phyloP scores from a whole-genome alignment of 345 rosid species.

The Syzygium grande region DNA sequence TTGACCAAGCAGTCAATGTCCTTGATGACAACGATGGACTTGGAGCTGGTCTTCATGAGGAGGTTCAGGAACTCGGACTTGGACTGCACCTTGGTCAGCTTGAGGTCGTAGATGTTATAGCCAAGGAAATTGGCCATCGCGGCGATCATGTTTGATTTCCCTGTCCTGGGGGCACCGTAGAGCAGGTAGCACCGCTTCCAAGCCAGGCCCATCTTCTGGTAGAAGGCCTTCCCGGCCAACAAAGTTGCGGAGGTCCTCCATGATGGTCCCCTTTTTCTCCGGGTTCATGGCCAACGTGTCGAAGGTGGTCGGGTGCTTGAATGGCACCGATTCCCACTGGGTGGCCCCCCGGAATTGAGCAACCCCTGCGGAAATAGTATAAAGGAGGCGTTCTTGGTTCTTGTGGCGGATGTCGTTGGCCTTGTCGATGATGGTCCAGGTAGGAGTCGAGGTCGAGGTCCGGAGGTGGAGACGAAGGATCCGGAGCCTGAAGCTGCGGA shows the following conservation, averaged over 20 bases:
- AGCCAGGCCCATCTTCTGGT: slow-evolving; percentile 13
- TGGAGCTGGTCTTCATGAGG: no score
- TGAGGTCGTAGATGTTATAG: slow-evolving; percentile 35
- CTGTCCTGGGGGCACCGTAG: no score
- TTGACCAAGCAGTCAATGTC: slow-evolving; percentile 24
- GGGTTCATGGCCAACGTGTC: slow-evolving; percentile 89
- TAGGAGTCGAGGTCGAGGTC: slow-evolving; percentile 45
- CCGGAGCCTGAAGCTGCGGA: slow-evolving; percentile 70
- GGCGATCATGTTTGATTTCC: no score
- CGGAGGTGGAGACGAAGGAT: no score
- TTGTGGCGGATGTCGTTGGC: slow-evolving; percentile 66
- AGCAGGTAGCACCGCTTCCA: slow-evolving; percentile 29
- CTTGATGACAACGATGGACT: slow-evolving; percentile 40
- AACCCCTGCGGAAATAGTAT: slow-evolving; percentile 36
- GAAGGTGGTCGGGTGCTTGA: slow-evolving; percentile 74
- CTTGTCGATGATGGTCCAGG: slow-evolving; percentile 50
- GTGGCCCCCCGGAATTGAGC: slow-evolving; percentile 55
- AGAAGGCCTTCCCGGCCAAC: no score
- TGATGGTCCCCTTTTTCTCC: slow-evolving; percentile 40
- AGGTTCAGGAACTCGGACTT: slow-evolving; percentile 17
- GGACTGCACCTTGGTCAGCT: slow-evolving; percentile 77
- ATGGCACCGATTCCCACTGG: slow-evolving; percentile 6
- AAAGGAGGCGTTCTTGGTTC: slow-evolving; percentile 64
- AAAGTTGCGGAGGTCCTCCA: slow-evolving; percentile 29
- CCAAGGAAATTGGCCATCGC: no score